Evolutionary conservation across 2,329 filamentous ascomycete genomes (phyloP), one percentile per base, ranked within the genome.

Genomic region (Decorospora gaudefroyi): DNA sequence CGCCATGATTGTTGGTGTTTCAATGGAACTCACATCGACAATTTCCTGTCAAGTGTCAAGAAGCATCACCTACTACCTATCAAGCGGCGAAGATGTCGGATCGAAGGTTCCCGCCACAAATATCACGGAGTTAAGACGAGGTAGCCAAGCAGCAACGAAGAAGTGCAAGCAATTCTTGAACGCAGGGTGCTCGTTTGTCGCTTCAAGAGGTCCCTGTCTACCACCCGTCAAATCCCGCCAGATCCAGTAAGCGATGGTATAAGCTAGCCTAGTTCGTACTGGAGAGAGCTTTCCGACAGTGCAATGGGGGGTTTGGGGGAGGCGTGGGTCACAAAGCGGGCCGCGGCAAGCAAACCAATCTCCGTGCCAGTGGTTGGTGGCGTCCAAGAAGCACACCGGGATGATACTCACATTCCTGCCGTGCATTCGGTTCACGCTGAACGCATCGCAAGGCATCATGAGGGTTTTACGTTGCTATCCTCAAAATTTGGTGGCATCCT

Each of bases 391-490:
- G 48, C 45, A 31, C 26, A 41, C 43, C 49, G 53, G 58, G 44
- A 53, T 44, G 41, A 40, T 50, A 49, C 42, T 53, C 42, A 56
- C 38, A 45, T 42, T 57, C 46, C 53, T 64, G 53, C 63, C 53
- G 53, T 51, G 50, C 34, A 29, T 46, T 58, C 61, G 57, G 57
- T 55, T 62, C 45, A 53, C 54, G 51, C 51, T 53, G 49, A 49
- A 19, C 36, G 59, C 56, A 60, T 55, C 34, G 34, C 45, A 64
- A 66, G 57, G 63, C 65, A 64, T 67, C 64, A 62, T 43, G 57
- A 50, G 49, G 47, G 61, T 64, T 66, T 65, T 62, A 67, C 47
- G 53, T 44, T 54, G 49, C 46, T 56, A 39, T 57, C 47, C 42
- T 62, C 42, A 42, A 57, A 59, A 57, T 53, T 47, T 61, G 56